Percentiles rank a stretch among this genome's conserved stretches.
Evolutionary conservation across 371 early-diverging fungal genomes (phyloP).

Genomic region (Actinomortierella wolfii): DNA sequence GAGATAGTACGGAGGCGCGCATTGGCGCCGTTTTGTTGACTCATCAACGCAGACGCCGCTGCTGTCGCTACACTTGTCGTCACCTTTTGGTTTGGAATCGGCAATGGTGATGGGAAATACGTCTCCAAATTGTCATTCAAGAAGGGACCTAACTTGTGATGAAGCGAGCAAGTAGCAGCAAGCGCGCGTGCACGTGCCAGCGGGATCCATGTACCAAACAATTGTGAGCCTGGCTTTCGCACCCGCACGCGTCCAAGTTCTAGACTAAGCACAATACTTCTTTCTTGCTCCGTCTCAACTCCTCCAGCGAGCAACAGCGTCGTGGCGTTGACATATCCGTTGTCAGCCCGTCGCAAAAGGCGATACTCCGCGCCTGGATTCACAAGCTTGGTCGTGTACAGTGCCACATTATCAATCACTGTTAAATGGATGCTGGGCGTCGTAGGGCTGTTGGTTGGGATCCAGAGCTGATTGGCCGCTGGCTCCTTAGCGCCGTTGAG

Average conservation of each 20-base stretch:
- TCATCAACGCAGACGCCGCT: conserved; percentile 37
- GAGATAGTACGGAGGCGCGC: conserved; percentile 45
- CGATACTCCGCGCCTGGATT: conserved; percentile 60
- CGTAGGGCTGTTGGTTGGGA: conserved; percentile 53
- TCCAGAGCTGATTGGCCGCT: conserved; percentile 48
- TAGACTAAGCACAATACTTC: conserved; percentile 84
- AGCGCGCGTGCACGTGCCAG: conserved; percentile 83
- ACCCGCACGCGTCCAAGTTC: conserved; percentile 83
- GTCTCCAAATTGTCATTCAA: conserved; percentile 74
- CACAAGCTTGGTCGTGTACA: conserved; percentile 71
- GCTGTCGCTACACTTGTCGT: conserved; percentile 39
- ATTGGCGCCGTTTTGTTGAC: conserved; percentile 34
- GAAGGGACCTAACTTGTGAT: conserved; percentile 77
- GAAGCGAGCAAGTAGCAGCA: conserved; percentile 82
- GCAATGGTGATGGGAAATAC: conserved; percentile 76
- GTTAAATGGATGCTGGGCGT: conserved; percentile 75
- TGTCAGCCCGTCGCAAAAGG: conserved; percentile 78
- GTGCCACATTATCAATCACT: conserved; percentile 72
- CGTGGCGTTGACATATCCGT: conserved; percentile 85
- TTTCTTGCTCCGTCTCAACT: conserved; percentile 83
- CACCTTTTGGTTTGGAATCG: conserved; percentile 51
- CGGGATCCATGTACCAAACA: conserved; percentile 93
- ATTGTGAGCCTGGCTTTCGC: conserved; percentile 68
- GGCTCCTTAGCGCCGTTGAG: conserved; percentile 45
- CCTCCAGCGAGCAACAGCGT: conserved; percentile 86